phyloP scores from a whole-genome alignment of 148 eudicot species.

The Rhododendron ovatum region DNA sequence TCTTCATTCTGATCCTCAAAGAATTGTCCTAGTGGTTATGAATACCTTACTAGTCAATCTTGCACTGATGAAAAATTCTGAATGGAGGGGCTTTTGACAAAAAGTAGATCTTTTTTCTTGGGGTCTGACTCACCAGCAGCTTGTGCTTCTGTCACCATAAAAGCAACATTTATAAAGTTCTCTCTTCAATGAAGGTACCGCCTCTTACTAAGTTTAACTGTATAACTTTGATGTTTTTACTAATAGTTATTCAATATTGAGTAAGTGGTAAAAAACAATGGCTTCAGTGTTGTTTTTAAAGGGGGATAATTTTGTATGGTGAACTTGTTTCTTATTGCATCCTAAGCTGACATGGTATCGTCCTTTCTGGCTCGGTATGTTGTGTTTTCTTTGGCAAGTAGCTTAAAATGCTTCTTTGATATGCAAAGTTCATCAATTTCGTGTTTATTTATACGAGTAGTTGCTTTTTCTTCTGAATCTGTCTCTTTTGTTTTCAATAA shows the following conservation, averaged over 20 bases:
- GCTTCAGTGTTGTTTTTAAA: background rate
- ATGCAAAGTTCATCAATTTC: background rate
- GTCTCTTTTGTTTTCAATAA: constrained; percentile 2
- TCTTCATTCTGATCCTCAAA: constrained; percentile 6
- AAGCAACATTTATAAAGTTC: constrained; percentile 8
- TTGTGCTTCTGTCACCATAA: constrained; percentile 16
- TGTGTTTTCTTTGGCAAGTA: background rate
- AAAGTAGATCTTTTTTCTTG: background rate
- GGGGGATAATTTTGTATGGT: background rate
- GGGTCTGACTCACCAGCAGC: constrained; percentile 17
- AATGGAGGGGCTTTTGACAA: constrained; percentile 5
- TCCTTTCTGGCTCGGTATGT: background rate
- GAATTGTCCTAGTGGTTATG: background rate
- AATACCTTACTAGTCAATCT: constrained; percentile 1
- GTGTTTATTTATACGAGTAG: background rate
- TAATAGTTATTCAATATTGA: background rate
- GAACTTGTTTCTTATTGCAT: background rate
- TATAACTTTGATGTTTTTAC: background rate
- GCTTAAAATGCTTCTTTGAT: background rate
- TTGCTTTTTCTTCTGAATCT: background rate
- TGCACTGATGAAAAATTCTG: background rate
- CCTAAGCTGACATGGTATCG: background rate
- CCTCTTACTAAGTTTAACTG: background rate
- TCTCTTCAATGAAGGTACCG: background rate
- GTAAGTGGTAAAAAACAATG: background rate